Evolutionary conservation across 495 filamentous ascomycete species (phyloP).

Genomic region (Hyaloscypha bicolor): DNA sequence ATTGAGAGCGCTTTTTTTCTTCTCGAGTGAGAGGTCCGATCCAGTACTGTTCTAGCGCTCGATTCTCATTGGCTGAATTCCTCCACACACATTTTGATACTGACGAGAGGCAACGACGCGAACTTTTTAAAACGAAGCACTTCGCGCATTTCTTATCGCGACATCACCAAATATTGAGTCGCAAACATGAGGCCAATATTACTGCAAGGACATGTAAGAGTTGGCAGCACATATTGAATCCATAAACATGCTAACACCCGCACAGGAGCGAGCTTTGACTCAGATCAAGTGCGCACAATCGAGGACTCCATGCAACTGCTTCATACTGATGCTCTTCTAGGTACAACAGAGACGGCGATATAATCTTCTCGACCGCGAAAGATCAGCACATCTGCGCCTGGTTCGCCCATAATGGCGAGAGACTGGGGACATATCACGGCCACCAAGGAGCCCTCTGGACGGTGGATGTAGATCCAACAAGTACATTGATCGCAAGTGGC

Average conservation of each 20-base stretch:
- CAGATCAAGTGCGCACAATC: conserved; percentile 79
- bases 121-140: background rate
- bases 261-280: conserved; percentile 90
- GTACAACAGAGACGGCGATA: conserved; percentile 94
- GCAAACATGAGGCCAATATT: conserved; percentile 89
- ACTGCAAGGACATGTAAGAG: conserved; percentile 83
- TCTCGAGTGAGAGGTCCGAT: background rate
- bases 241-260: conserved; percentile 29
- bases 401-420: conserved; percentile 93
- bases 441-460: conserved; percentile 99
- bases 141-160: background rate
- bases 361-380: conserved; percentile 96
- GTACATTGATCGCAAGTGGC: conserved; percentile 88
- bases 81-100: conserved; percentile 8
- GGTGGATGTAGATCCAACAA: conserved; percentile 94
- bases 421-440: conserved; percentile 92
- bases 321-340: conserved; percentile 41
- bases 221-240: conserved; percentile 19
- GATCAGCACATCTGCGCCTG: conserved; percentile 96
- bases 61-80: background rate
- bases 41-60: background rate
- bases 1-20: background rate
- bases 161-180: conserved; percentile 9
- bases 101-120: background rate
- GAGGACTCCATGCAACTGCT: conserved; percentile 1